A percentile compares a stretch with the other conserved stretches of the same genome.
phyloP scores from a whole-genome alignment of 768 basidiomycete species.

The Psilocybe azurescens region DNA sequence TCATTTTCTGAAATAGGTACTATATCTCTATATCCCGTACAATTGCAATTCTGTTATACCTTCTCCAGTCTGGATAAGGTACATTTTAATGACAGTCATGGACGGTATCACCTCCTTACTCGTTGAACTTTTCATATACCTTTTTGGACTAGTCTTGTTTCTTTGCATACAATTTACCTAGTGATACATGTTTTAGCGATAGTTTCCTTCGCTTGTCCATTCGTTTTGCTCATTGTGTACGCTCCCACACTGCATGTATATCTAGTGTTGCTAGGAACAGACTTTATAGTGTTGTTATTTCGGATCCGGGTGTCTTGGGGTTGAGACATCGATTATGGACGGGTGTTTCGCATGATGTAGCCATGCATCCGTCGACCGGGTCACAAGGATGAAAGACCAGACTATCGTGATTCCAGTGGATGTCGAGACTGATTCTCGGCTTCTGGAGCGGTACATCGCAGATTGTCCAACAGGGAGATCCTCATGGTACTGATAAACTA shows the following conservation, averaged over 20 bases:
- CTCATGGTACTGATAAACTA: too few relatives aligned
- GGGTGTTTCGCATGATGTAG: too few relatives aligned
- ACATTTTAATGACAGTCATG: neutral
- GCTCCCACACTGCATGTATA: slow-evolving; percentile 10
- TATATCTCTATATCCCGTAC: neutral
- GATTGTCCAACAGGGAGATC: too few relatives aligned
- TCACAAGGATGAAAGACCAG: too few relatives aligned
- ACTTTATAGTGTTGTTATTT: neutral
- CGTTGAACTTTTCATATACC: neutral
- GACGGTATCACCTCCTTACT: neutral
- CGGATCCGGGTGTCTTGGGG: neutral
- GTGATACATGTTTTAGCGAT: slow-evolving; percentile 17
- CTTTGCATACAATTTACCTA: slow-evolving; percentile 1
- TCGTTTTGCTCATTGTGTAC: slow-evolving; percentile 15
- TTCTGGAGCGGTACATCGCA: too few relatives aligned
- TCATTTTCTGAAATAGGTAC: neutral
- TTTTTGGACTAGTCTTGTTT: slow-evolving; percentile 1
- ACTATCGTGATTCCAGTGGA: too few relatives aligned
- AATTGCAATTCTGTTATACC: neutral
- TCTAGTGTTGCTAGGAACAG: slow-evolving; percentile 9
- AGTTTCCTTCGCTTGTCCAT: slow-evolving; percentile 21
- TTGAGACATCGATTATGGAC: too few relatives aligned
- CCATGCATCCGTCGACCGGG: too few relatives aligned
- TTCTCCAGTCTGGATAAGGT: neutral
- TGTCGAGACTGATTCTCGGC: too few relatives aligned